Percentiles rank a stretch among this genome's conserved stretches.
Conservation (phyloP, 495 filamentous ascomycete genomes). For the Trichoderma orchidacearum region DNA sequence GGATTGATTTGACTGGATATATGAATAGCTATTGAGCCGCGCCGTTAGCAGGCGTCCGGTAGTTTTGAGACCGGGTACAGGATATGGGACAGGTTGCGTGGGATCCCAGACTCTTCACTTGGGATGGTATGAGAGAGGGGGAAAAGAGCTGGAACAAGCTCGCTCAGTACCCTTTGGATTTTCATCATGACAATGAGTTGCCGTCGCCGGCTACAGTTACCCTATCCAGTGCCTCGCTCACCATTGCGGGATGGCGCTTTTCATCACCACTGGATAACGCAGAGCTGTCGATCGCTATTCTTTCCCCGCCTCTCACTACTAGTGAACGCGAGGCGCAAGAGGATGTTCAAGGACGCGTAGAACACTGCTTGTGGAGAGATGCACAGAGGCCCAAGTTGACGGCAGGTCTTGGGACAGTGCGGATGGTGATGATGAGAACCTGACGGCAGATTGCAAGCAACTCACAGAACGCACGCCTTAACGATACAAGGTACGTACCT, state of each 20-base stretch:
- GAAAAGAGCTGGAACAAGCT: not conserved
- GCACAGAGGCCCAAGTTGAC: no score
- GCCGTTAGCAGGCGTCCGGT: not conserved
- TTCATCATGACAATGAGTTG: not conserved
- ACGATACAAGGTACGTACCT: no score
- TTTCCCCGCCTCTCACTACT: no score
- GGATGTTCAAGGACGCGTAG: no score
- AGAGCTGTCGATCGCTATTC: not conserved
- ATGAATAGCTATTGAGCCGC: not conserved
- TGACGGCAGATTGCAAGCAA: no score
- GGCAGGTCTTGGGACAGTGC: no score
- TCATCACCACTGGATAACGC: not conserved
- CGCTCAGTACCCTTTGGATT: not conserved
- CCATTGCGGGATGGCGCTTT: not conserved
- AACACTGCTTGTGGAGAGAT: no score
- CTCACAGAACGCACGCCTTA: no score
- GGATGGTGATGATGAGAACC: no score
- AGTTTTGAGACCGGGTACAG: not conserved
- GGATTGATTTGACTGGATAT: not conserved
- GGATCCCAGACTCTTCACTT: not conserved
- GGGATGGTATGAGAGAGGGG: not conserved
- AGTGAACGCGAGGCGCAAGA: no score
- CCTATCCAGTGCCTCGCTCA: not conserved
- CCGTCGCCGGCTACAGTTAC: not conserved
- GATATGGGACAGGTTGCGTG: no score